Base-by-base conservation (phyloP, 2,329 filamentous ascomycete genomes). In the Macrophomina phaseolina region DNA sequence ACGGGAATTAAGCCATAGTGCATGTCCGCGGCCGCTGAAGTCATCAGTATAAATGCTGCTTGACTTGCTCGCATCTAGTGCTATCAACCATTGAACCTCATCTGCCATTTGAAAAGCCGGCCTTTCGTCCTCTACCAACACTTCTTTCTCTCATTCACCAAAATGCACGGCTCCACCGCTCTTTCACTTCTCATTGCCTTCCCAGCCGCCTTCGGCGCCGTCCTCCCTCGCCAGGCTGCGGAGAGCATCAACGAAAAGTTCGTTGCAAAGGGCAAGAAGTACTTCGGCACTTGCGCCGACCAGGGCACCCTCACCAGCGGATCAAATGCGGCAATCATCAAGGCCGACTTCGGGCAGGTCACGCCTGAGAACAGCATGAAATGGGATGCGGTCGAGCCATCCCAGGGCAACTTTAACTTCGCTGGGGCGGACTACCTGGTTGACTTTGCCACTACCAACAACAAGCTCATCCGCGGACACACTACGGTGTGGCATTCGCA, bases 321-420 rank as follows among this genome's bases (percentile, higher is more conserved):
- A 64, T 80, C 82, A 69, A 86, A 83, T 67, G 82, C 82, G 23
- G 81, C 81, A 67, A 82, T 89, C 72, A 86, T 91, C 76, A 82
- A 84, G 69, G 79, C 81, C 65, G 80, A 89, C 76, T 91, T 90
- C 69, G 88, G 88, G 23, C 85, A 87, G 74, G 80, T 91, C 30
- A 90, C 89, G 0, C 84, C 86, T 1, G 89, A 91, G 81, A 91
- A 91, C 81, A 72, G 82, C 74, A 89, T 90, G 85, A 91, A 91
- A 78, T 91, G 89, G 89, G 86, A 90, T 70, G 79, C 84, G 42
- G 81, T 81, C 18, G 80, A 90, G 75, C 73, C 74, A 66, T 73
- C 74, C 36, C 79, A 81, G 67, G 83, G 82, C 67, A 73, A 70
- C 2, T 91, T 88, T 82, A 87, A 79, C 69, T 89, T 88, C 71